Percentiles rank a stretch among this genome's conserved stretches.
phyloP scores from a whole-genome alignment of 192 early-diverging fungal species.

The Irineochytrium annulatum region DNA sequence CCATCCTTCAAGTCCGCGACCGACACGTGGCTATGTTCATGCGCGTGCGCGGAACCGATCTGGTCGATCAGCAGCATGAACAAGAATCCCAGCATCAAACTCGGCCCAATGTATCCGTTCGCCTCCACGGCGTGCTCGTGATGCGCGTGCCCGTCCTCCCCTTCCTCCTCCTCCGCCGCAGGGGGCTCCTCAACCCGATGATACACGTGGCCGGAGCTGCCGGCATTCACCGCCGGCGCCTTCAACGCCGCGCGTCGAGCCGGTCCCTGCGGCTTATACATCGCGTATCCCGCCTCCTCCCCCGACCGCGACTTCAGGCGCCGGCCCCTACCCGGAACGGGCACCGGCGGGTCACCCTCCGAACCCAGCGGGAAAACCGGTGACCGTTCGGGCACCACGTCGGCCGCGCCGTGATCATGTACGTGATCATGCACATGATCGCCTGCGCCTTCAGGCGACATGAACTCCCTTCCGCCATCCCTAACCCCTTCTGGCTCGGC shows the following conservation, averaged over 20 bases:
- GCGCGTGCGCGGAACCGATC: slow-evolving; percentile 35
- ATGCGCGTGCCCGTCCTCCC: slow-evolving; percentile 5
- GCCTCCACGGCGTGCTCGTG: slow-evolving; percentile 20
- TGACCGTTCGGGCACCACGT: too few species aligned
- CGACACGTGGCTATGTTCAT: slow-evolving; percentile 20
- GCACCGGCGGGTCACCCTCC: neutral
- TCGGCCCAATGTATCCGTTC: slow-evolving; percentile 70
- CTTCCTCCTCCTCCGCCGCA: neutral
- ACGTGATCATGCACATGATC: slow-evolving; percentile 6
- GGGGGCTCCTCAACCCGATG: neutral
- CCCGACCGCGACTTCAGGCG: too few species aligned
- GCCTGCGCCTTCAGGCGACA: neutral
- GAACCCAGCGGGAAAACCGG: too few species aligned
- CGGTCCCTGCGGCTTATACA: too few species aligned
- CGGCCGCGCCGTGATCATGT: too few species aligned
- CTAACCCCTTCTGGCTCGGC: neutral
- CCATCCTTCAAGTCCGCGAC: slow-evolving; percentile 3
- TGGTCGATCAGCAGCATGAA: slow-evolving; percentile 90
- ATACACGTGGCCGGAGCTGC: too few species aligned
- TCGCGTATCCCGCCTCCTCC: too few species aligned
- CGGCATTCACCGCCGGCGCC: too few species aligned
- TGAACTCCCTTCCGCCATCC: neutral
- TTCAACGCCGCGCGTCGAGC: too few species aligned
- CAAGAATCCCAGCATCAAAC: slow-evolving; percentile 76
- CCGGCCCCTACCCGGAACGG: neutral